Conservation (phyloP, 805 yeast genomes). For the Saitoella complicata region DNA sequence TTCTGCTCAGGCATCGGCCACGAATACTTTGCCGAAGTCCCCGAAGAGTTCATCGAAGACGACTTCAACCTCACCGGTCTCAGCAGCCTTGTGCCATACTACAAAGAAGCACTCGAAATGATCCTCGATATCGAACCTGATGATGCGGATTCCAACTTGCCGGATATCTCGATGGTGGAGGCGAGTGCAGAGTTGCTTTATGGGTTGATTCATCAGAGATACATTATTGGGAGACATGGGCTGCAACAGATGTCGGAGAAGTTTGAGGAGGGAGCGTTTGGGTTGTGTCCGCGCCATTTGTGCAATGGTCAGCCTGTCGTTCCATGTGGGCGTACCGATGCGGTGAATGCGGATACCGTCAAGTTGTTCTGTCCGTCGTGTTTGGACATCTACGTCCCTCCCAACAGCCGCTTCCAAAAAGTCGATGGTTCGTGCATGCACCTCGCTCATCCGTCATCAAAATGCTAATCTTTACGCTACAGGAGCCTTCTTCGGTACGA, state of each 20-base stretch:
- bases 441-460: no score
- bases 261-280: constrained; percentile 77
- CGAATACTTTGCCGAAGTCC: constrained; percentile 82
- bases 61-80: constrained; percentile 92
- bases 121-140: constrained; percentile 70
- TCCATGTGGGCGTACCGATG: constrained; percentile 83
- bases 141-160: constrained; percentile 19
- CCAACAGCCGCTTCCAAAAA: constrained; percentile 68
- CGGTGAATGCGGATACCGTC: constrained; percentile 83
- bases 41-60: constrained; percentile 86
- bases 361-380: constrained; percentile 90
- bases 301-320: constrained; percentile 82
- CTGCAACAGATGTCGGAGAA: constrained; percentile 75
- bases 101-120: constrained; percentile 79
- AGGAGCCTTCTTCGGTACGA: constrained; percentile 79
- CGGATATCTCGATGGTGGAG: constrained; percentile 60
- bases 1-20: constrained; percentile 68
- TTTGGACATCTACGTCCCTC: constrained; percentile 76
- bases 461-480: no score
- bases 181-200: constrained; percentile 84
- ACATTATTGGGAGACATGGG: constrained; percentile 76
- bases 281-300: constrained; percentile 74
- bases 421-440: constrained; percentile 48
- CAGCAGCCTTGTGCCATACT: constrained; percentile 69
- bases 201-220: constrained; percentile 89